Evolutionary conservation across 805 yeast species (phyloP).

Genomic region (Sugiyamaella americana): DNA sequence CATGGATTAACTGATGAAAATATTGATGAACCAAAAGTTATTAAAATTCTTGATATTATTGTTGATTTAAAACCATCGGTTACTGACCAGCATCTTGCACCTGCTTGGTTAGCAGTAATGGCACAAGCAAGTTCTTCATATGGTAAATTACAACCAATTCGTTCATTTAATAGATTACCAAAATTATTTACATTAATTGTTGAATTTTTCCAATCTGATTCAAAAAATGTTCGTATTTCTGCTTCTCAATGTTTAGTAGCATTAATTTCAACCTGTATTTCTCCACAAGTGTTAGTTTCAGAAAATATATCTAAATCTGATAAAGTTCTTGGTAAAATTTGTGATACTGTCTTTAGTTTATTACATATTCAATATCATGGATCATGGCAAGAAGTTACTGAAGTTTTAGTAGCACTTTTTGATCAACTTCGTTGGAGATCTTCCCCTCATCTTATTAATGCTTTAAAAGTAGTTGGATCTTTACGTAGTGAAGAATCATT

Average conservation of each 20-base stretch:
- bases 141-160: slow-evolving; percentile 44
- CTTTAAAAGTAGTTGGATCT: slow-evolving; percentile 69
- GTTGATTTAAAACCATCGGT: slow-evolving; percentile 74
- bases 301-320: slow-evolving; percentile 38
- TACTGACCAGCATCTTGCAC: slow-evolving; percentile 80
- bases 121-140: slow-evolving; percentile 69
- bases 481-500: slow-evolving; percentile 81
- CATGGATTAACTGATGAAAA: slow-evolving; percentile 48
- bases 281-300: slow-evolving; percentile 44
- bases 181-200: slow-evolving; percentile 50
- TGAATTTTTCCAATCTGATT: slow-evolving; percentile 56
- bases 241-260: slow-evolving; percentile 87
- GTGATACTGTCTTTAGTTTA: slow-evolving; percentile 52
- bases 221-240: slow-evolving; percentile 56
- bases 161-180: slow-evolving; percentile 53
- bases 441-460: slow-evolving; percentile 62
- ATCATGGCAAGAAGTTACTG: slow-evolving; percentile 69
- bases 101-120: slow-evolving; percentile 91
- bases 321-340: slow-evolving; percentile 39
- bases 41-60: slow-evolving; percentile 60
- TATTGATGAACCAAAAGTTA: slow-evolving; percentile 53
- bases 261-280: slow-evolving; percentile 58
- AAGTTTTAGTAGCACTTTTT: slow-evolving; percentile 57
- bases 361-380: slow-evolving; percentile 68
- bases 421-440: slow-evolving; percentile 57